A percentile compares a stretch with the other conserved stretches of the same genome.
These are phyloP conservation scores for Phyllosticta ampelicida DNA, from an alignment of 2,329 filamentous ascomycete species.

Conservation along the genomic window DNA sequence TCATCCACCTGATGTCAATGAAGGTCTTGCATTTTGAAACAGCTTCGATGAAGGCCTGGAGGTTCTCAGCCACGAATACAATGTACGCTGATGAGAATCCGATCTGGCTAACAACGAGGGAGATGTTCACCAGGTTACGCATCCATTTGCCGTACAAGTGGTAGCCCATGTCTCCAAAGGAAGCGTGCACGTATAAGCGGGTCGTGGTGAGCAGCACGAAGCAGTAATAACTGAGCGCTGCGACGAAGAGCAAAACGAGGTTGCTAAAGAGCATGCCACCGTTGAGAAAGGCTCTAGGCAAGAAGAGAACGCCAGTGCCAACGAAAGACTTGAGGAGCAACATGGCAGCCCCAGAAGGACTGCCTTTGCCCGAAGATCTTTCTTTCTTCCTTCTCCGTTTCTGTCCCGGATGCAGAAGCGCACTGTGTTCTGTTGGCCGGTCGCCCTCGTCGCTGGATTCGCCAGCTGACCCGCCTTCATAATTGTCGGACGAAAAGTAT, in stretches of 20 bases:
- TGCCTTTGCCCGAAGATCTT: constrained; percentile 66
- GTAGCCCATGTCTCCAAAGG: constrained; percentile 94
- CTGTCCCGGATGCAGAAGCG: constrained; percentile 59
- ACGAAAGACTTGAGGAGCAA: constrained; percentile 96
- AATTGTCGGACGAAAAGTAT: constrained; percentile 75
- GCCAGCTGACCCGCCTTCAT: constrained; percentile 38
- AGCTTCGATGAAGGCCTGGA: constrained; percentile 88
- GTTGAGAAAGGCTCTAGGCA: constrained; percentile 87
- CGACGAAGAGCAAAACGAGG: constrained; percentile 74
- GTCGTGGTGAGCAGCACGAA: constrained; percentile 89
- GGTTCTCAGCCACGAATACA: constrained; percentile 90
- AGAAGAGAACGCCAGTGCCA: constrained; percentile 86
- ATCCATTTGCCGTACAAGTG: constrained; percentile 85
- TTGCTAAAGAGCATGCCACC: constrained; percentile 98
- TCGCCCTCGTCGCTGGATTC: constrained; percentile 51
- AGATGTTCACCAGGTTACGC: constrained; percentile 74
- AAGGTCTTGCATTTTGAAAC: constrained; percentile 78
- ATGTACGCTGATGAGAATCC: constrained; percentile 94
- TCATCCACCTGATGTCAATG: constrained; percentile 81
- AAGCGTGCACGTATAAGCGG: constrained; percentile 76
- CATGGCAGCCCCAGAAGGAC: constrained; percentile 66
- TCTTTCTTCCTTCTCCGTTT: constrained; percentile 67
- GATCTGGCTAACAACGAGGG: constrained; percentile 90
- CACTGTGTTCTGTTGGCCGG: constrained; percentile 79
- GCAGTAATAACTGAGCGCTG: constrained; percentile 86